A percentile compares a stretch with the other conserved stretches of the same genome.
phyloP scores from a whole-genome alignment of 805 yeast species.

The Saturnispora quitensis region DNA sequence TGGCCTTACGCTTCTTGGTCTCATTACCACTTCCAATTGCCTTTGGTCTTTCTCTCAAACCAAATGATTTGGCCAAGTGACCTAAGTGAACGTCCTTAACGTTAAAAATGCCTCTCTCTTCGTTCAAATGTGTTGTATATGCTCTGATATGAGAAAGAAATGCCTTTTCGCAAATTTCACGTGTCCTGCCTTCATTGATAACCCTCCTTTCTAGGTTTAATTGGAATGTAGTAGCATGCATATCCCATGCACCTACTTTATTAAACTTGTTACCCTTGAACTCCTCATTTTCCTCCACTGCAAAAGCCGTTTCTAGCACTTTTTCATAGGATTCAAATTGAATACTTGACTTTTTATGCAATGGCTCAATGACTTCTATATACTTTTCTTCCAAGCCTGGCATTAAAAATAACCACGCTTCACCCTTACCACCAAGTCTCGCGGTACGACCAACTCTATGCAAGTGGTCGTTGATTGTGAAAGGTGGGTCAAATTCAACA shows the following conservation, averaged over 20 bases:
- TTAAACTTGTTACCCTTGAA: slow-evolving; percentile 17
- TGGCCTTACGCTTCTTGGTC: slow-evolving; percentile 44
- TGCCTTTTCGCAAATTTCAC: slow-evolving; percentile 65
- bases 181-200: slow-evolving; percentile 53
- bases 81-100: slow-evolving; percentile 83
- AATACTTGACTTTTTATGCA: slow-evolving; percentile 43
- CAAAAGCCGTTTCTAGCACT: slow-evolving; percentile 24
- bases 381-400: slow-evolving; percentile 90
- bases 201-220: slow-evolving; percentile 83
- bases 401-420: slow-evolving; percentile 64
- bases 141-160: slow-evolving; percentile 89
- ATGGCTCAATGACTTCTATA: slow-evolving; percentile 47
- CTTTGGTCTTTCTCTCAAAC: slow-evolving; percentile 89
- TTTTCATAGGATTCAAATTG: slow-evolving; percentile 40
- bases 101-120: slow-evolving; percentile 74
- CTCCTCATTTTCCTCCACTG: slow-evolving; percentile 17
- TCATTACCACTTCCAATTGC: slow-evolving; percentile 37
- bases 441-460: slow-evolving; percentile 98
- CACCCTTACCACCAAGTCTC: slow-evolving; percentile 86
- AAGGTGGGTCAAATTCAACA: slow-evolving; percentile 92
- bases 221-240: slow-evolving; percentile 95
- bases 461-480: slow-evolving; percentile 85
- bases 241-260: slow-evolving; percentile 60
- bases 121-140: slow-evolving; percentile 83
- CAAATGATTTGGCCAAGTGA: slow-evolving; percentile 92